Percentiles rank a stretch among this genome's conserved stretches.
Evolutionary conservation across 148 eudicot species (phyloP).

Genomic region (Rhododendron griersonianum): DNA sequence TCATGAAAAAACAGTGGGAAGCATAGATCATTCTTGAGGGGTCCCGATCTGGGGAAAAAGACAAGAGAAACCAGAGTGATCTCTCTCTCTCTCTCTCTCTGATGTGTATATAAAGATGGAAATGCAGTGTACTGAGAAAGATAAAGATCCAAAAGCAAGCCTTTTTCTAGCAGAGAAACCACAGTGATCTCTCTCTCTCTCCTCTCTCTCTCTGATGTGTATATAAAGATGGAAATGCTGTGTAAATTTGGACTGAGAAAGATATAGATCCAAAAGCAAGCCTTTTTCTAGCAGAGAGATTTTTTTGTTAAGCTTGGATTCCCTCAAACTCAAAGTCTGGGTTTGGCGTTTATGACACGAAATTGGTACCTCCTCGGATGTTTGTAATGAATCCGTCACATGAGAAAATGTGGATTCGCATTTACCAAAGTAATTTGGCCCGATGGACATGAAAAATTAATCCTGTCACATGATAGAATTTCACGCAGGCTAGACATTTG

Average conservation of each 20-base stretch:
- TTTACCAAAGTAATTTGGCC: no score
- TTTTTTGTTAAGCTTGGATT: not conserved
- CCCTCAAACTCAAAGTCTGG: not conserved
- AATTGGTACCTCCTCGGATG: not conserved
- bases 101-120: no score
- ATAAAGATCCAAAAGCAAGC: not conserved
- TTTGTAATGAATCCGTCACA: not conserved
- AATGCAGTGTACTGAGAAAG: not conserved
- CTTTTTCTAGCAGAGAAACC: not conserved
- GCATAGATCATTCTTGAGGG: not conserved
- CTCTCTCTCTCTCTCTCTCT: not conserved
- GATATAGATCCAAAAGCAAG: not conserved
- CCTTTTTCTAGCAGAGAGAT: not conserved
- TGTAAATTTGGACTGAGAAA: not conserved
- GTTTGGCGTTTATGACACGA: not conserved
- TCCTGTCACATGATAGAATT: no score
- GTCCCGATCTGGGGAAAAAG: not conserved
- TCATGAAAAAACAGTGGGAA: slow-evolving; percentile 9
- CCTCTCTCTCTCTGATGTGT: not conserved
- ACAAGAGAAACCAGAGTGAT: not conserved
- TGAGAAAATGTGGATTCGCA: no score
- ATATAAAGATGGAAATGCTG: no score
- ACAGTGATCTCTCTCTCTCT: not conserved
- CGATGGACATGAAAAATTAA: not conserved
- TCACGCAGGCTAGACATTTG: no score